phyloP scores from a whole-genome alignment of 2,329 filamentous ascomycete species.

The Fusarium chaquense region DNA sequence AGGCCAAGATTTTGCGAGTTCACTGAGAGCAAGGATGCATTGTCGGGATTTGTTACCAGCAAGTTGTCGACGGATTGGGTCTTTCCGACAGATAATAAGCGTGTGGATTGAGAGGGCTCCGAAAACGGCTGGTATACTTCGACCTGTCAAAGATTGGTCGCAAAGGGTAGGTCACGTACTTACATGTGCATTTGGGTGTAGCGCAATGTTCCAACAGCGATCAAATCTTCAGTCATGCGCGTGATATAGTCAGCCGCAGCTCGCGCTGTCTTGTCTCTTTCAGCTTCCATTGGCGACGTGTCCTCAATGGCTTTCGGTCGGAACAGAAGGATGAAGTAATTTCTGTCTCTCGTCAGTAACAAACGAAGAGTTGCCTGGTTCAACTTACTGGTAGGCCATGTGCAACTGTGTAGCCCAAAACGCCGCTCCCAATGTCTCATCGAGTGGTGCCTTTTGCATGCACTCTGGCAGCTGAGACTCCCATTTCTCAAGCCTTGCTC shows the following conservation, averaged over 20 bases:
- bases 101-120: slow-evolving; percentile 41
- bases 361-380: rapidly evolving
- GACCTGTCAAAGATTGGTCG: neutral
- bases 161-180: rapidly evolving
- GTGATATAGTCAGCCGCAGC: slow-evolving; percentile 38
- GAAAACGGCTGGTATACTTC: slow-evolving; percentile 29
- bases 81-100: slow-evolving; percentile 33
- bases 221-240: slow-evolving; percentile 32
- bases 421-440: slow-evolving; percentile 10
- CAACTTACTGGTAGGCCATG: slow-evolving; percentile 35
- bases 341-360: neutral
- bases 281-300: neutral
- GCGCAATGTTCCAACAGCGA: slow-evolving; percentile 18
- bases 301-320: slow-evolving; percentile 15
- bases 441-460: slow-evolving; percentile 10
- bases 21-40: slow-evolving; percentile 38
- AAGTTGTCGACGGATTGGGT: slow-evolving; percentile 28
- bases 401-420: slow-evolving; percentile 39
- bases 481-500: slow-evolving; percentile 22
- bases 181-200: slow-evolving; percentile 36
- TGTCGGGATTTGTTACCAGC: slow-evolving; percentile 42
- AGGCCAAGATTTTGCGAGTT: slow-evolving; percentile 37
- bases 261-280: slow-evolving; percentile 14
- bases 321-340: slow-evolving; percentile 31
- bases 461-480: slow-evolving; percentile 9